Evolutionary conservation across 225 moss, liverwort and hornwort genomes (phyloP), one percentile per base, ranked within the genome.

Genomic region (Lunularia cruciata): DNA sequence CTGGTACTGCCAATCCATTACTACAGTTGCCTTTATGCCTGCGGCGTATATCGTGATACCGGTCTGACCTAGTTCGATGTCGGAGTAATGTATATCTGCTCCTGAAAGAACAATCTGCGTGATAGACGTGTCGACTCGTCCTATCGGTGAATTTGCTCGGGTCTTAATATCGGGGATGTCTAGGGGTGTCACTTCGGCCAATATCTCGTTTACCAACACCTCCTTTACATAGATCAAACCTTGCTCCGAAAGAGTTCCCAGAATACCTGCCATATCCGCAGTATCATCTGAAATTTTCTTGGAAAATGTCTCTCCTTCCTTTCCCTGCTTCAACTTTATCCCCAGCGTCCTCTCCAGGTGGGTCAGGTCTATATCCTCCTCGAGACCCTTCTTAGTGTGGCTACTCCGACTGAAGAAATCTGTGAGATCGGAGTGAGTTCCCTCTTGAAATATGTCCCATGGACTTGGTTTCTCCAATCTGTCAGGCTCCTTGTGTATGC

Each of bases 201-300:
- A 76, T 26, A 96, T 83, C 49, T 92, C 78, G 32, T 86, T 89
- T 7, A 96, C 79, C 78, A 96, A 39, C 34, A 96, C 95, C 27
- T 92, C 90, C 87, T 96, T 96, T 63, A 87, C 92, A 42, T 96
- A 96, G 22, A 68, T 69, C 73, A 96, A 64, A 22, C 95, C 95
- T 38, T 84, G 66, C 63, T 89, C 83, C 1, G 95, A 90, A 16
- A 92, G 78, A 3, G 95, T 96, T 40, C 88, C 89, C 78, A 89
- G 62, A 39, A 92, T 87, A 47, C 92, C 95, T 8, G 92, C 87
- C 19, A 56, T 39, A 7, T 38, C 30, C 5, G 45, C 6, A 30
- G 30, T 6, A 48, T 18, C 60, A 59, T 7, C 57, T 30, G 57
- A 40, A 16, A 18, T 47, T 13, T 35, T 59, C 33, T 42, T 6